These are phyloP conservation scores for Pezicula radicicola DNA, from an alignment of 2,329 filamentous ascomycete genomes.

Conservation along the genomic window DNA sequence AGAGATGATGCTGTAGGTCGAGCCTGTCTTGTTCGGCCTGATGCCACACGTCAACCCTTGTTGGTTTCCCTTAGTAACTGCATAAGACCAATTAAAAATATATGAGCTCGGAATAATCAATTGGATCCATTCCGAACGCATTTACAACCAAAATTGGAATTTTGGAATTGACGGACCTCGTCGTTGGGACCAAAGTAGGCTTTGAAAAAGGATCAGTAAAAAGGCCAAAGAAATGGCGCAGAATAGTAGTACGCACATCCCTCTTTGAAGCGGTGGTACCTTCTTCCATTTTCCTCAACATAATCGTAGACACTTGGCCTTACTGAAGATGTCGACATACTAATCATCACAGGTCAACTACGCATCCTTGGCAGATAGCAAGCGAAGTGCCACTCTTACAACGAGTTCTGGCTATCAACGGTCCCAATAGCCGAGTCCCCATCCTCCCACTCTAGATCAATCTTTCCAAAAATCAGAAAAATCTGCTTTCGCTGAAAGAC, in stretches of 20 bases:
- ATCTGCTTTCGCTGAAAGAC: background rate
- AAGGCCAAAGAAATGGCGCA: background rate
- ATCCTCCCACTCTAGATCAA: slow-evolving; percentile 1
- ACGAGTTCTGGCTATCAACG: background rate
- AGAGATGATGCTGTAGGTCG: slow-evolving; percentile 5
- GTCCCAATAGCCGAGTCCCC: background rate
- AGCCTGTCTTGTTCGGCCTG: background rate
- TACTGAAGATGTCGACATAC: slow-evolving; percentile 7
- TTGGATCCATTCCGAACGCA: background rate
- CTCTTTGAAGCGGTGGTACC: slow-evolving; percentile 8
- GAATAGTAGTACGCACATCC: slow-evolving; percentile 1
- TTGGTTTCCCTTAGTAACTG: too few species aligned
- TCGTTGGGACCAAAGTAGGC: slow-evolving; percentile 27
- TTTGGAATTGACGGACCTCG: slow-evolving; percentile 12
- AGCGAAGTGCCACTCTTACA: background rate
- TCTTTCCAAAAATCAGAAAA: background rate
- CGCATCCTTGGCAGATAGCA: background rate
- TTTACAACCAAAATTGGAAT: background rate
- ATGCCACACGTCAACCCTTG: too few species aligned
- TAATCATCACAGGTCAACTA: background rate
- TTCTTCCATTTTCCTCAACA: slow-evolving; percentile 10
- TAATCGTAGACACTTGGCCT: slow-evolving; percentile 9
- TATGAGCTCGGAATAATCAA: background rate
- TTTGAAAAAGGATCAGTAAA: background rate
- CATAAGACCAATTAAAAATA: background rate